A percentile compares a stretch with the other conserved stretches of the same genome.
These are phyloP conservation scores for Pyricularia grisea DNA, from an alignment of 2,329 filamentous ascomycete species.

Conservation along the genomic window DNA sequence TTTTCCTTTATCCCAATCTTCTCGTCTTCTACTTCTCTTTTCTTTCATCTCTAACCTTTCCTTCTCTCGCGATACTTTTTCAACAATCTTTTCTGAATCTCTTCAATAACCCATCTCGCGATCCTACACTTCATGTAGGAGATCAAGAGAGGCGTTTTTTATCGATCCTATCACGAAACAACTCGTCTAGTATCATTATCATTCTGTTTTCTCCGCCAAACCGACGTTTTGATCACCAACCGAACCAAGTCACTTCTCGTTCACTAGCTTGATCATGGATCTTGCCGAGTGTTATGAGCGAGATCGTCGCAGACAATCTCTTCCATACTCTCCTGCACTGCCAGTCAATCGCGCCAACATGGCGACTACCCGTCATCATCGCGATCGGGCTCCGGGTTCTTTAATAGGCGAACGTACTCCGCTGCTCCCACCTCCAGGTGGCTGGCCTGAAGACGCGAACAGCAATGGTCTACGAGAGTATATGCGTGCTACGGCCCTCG, in stretches of 20 bases:
- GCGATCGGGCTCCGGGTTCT: background rate
- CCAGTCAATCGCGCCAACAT: background rate
- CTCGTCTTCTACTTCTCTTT: background rate
- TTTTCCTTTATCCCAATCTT: background rate
- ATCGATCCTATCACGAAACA: background rate
- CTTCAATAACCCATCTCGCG: background rate
- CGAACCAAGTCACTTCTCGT: background rate
- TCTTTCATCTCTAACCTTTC: background rate
- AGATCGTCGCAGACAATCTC: background rate
- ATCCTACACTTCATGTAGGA: background rate
- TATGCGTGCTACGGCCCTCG: background rate
- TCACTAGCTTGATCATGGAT: background rate
- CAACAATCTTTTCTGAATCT: background rate
- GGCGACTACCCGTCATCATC: background rate
- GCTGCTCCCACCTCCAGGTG: background rate
- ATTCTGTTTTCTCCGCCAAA: background rate
- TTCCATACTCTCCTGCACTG: background rate
- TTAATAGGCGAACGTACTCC: background rate
- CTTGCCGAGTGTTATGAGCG: background rate
- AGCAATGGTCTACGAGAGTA: background rate
- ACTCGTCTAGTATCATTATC: background rate
- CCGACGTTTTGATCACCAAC: too few species aligned
- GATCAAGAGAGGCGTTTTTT: background rate
- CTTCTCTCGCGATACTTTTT: background rate
- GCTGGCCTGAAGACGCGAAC: background rate